Base-by-base conservation (phyloP, 1,284 basidiomycete genomes). In the Exobasidium cylindrosporum region DNA sequence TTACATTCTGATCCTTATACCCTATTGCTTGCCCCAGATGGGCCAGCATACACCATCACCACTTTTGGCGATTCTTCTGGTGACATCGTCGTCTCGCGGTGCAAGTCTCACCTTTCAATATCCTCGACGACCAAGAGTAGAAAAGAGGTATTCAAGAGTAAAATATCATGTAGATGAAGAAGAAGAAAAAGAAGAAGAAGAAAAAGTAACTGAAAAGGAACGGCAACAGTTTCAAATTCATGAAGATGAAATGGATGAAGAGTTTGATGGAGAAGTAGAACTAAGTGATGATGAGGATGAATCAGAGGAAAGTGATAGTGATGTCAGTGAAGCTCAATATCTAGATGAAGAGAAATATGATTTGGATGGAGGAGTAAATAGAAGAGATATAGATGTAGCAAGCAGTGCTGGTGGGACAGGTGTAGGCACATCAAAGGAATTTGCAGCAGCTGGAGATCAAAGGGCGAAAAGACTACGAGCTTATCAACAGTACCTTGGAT, bases 401-500 rank as follows among this genome's bases (percentile, higher is more conserved):
- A 46, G 54, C 30, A 55, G 35, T 43, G 35, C 29, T 45, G 32
- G 35, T 6, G 32, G 35, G 3, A 44, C 5, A 28, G 23, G 21
- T 5, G 32, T 28, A 23, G 26, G 49, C 49, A 23, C 26, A 23
- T 14, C 26, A n/a, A 40, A 55, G 29, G 35, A 55, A 31, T 13
- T 14, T 4, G 54, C 32, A n/a, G 54, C 21, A 1, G 40, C 35
- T 1, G 14, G 24, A 10, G 26, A 53, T 10, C 57, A 52, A 4
- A n/a, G 14, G 11, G n/a, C 14, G 28, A 26, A 44, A 30, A 31
- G 28, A 47, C 17, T 17, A 24, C 11, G 44, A 31, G 57, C 57
- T 3, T 58, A 58, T 32, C 14, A 49, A 17, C 46, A 29, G 53
- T 82, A 90, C 21, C 85, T 97, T 35, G 90, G 89, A 3, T 96